A percentile compares a stretch with the other conserved stretches of the same genome.
phyloP scores from a whole-genome alignment of 345 rosid genomes.

The Gossypium longicalyx region DNA sequence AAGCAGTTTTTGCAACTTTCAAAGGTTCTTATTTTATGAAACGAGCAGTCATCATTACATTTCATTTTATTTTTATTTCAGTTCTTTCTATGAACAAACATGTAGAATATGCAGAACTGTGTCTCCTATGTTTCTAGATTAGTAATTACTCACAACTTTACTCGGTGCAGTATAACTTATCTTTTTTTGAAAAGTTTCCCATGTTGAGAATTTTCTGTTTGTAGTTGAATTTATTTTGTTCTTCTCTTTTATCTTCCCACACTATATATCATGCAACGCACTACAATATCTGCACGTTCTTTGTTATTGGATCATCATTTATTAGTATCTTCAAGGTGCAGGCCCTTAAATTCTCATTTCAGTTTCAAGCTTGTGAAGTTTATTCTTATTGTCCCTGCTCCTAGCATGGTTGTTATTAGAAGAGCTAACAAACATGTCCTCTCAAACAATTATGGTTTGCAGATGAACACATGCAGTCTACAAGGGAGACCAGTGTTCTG shows the following conservation, averaged over 20 bases:
- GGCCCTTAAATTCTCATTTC: background rate
- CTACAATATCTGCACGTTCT: background rate
- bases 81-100: background rate
- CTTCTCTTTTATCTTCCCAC: background rate
- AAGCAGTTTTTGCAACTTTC: conserved; percentile 5
- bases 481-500: background rate
- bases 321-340: background rate
- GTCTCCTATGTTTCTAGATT: background rate
- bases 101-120: background rate
- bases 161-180: background rate
- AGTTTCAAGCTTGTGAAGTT: background rate
- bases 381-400: background rate
- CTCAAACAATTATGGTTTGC: background rate
- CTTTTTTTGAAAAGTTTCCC: background rate
- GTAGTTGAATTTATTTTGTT: background rate
- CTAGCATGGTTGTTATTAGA: background rate
- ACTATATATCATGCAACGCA: background rate
- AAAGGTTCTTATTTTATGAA: background rate
- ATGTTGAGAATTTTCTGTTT: background rate
- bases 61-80: background rate
- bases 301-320: background rate
- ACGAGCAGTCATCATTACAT: background rate
- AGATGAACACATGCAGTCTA: background rate
- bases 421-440: background rate
- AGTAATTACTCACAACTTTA: background rate